Base-by-base conservation (phyloP, 768 basidiomycete species). In the Suillus subaureus region DNA sequence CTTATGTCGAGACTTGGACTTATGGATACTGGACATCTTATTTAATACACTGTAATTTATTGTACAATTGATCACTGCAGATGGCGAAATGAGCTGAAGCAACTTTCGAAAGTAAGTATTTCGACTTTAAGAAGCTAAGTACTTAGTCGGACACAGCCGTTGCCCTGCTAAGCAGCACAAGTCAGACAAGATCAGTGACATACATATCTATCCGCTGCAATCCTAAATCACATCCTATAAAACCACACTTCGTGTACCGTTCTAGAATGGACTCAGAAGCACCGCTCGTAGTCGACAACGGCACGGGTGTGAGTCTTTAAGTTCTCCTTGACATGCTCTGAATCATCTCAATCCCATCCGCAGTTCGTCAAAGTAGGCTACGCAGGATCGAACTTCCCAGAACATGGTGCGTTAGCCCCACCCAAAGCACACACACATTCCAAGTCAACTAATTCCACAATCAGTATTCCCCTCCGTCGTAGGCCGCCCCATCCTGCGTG, bases 401-500 rank as follows among this genome's bases (percentile, higher is more conserved):
- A 92, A 80, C 89, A 93, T 84, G 94, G 94, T 94, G 70, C 70
- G 84, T 49, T 37, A 26, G 33, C 33, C 60, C 58, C 49, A 56
- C 56, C 37, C 52, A 26, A 61, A 45, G 23, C 26, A 43, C 21
- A 40, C 4, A 47, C n/a, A 42, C 31, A 64, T 35, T 15, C 55
- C 31, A 49, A n/a, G 1, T 31, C 3, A 13, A 12, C 3, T 31
- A 31, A 55, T 43, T 9, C 31, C 31, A 62, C 45, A 16, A 33
- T 45, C 61, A 6, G 95, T 97, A 64, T 99, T 99, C 76, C 94
- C 97, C 3, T 99, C 97, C 47, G 89, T 99, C 74, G 88, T 99
- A 70, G 97, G 97, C 21, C 91, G 97, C 23, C 97, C 97, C 37
- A 99, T 99, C 76, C 83, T 99, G 67, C 94, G 97, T 66, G 97